A percentile compares a stretch with the other conserved stretches of the same genome.
These are phyloP conservation scores for Alternaria ethzedia DNA, from an alignment of 2,329 filamentous ascomycete genomes.

Conservation along the genomic window DNA sequence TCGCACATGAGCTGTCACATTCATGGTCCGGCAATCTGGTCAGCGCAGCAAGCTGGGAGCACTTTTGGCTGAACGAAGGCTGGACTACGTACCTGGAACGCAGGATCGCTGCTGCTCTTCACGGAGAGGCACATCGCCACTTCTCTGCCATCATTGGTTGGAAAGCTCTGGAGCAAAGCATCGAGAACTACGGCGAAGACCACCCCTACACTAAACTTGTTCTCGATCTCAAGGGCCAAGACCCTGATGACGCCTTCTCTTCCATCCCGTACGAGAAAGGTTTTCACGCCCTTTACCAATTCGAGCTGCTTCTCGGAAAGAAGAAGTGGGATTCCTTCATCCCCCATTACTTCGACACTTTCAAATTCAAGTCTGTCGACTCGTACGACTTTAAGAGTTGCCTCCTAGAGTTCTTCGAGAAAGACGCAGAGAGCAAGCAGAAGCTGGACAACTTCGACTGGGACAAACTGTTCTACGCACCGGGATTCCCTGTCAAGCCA, in stretches of 20 bases:
- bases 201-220: conserved; percentile 94
- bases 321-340: conserved; percentile 95
- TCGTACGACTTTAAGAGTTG: conserved; percentile 94
- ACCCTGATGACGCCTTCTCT: conserved; percentile 95
- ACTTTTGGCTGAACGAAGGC: conserved; percentile 75
- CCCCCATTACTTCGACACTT: conserved; percentile 89
- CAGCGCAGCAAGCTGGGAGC: conserved; percentile 80
- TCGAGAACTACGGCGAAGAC: conserved; percentile 78
- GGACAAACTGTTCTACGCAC: conserved; percentile 87
- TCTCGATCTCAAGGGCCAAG: conserved; percentile 83
- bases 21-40: conserved; percentile 91
- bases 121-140: conserved; percentile 85
- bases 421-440: conserved; percentile 65
- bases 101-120: conserved; percentile 75
- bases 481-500: conserved; percentile 88
- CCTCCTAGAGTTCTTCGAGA: conserved; percentile 81
- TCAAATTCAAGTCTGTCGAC: conserved; percentile 85
- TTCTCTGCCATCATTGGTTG: conserved; percentile 97
- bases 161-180: conserved; percentile 83
- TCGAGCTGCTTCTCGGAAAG: conserved; percentile 84
- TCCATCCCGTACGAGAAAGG: conserved; percentile 95
- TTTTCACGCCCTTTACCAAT: conserved; percentile 89
- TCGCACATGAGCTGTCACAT: conserved; percentile 81
- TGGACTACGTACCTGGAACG: conserved; percentile 97
- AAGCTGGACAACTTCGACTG: conserved; percentile 81